phyloP scores from a whole-genome alignment of 1,284 basidiomycete species.

The Thelephora terrestris region DNA sequence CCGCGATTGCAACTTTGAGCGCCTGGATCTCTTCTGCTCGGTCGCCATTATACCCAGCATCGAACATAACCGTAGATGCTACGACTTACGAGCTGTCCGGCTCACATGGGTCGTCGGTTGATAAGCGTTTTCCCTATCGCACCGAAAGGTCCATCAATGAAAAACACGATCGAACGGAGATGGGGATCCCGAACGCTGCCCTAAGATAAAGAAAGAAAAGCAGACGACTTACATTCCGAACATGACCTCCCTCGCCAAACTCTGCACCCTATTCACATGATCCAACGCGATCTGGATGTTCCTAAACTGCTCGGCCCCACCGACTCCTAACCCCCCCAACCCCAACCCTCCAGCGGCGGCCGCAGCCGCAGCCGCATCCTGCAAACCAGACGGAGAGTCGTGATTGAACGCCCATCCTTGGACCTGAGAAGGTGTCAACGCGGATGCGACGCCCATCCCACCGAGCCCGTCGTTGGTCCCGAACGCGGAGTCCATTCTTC shows the following conservation, averaged over 20 bases:
- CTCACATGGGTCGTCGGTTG: slow-evolving; percentile 34
- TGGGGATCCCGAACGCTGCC: background rate
- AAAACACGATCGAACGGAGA: too few relatives aligned
- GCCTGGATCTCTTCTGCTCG: slow-evolving; percentile 31
- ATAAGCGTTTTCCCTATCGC: slow-evolving; percentile 42
- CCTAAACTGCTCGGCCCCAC: background rate
- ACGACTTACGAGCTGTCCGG: slow-evolving; percentile 35
- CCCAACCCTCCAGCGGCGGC: background rate
- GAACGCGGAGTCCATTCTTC: too few relatives aligned
- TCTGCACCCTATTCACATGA: slow-evolving; percentile 34
- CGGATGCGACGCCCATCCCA: too few relatives aligned
- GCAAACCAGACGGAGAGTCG: background rate
- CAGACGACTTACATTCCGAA: slow-evolving; percentile 42
- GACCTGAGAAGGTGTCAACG: background rate
- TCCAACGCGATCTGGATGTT: slow-evolving; percentile 37
- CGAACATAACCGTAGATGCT: slow-evolving; percentile 1
- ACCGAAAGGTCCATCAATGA: background rate
- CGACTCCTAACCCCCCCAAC: background rate
- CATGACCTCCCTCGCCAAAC: slow-evolving; percentile 33
- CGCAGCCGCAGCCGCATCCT: background rate
- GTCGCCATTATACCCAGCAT: too few relatives aligned
- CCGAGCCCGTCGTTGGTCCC: too few relatives aligned
- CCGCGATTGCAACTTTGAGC: slow-evolving; percentile 34
- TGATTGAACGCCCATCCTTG: background rate
- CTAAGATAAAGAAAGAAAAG: background rate